Evolutionary conservation across 345 rosid species (phyloP).

Genomic region (Barbarea vulgaris): DNA sequence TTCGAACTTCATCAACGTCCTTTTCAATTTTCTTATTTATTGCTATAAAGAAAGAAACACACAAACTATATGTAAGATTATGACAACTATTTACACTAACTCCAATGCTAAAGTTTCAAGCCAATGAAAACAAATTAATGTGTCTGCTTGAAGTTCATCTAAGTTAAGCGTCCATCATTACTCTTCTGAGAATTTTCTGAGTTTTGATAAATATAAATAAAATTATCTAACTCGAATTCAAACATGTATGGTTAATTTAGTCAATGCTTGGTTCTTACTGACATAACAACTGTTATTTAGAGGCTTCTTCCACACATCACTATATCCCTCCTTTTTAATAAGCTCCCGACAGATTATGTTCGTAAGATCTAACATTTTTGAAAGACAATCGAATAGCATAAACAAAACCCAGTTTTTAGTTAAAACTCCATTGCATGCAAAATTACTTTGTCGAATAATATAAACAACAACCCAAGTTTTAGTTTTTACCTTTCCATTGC

Average conservation of each 20-base stretch:
- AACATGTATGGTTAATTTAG: background rate
- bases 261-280: background rate
- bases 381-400: slow-evolving; percentile 17
- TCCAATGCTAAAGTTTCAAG: background rate
- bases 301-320: slow-evolving; percentile 66
- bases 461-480: no score
- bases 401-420: background rate
- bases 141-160: background rate
- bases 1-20: slow-evolving; percentile 95
- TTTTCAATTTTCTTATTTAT: slow-evolving; percentile 89
- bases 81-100: background rate
- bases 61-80: slow-evolving; percentile 9
- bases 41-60: slow-evolving; percentile 42
- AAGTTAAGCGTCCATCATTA: background rate
- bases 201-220: background rate
- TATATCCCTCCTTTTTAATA: slow-evolving; percentile 59
- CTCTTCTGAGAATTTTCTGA: background rate
- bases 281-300: slow-evolving; percentile 63
- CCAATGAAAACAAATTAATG: background rate
- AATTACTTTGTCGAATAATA: background rate
- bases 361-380: slow-evolving; percentile 68
- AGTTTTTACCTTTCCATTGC: slow-evolving; percentile 73
- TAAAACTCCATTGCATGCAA: background rate
- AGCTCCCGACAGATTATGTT: slow-evolving; percentile 59
- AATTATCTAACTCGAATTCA: background rate